Conservation (phyloP, 352 stramenopile species). For the Globisporangium paroecandrum region DNA sequence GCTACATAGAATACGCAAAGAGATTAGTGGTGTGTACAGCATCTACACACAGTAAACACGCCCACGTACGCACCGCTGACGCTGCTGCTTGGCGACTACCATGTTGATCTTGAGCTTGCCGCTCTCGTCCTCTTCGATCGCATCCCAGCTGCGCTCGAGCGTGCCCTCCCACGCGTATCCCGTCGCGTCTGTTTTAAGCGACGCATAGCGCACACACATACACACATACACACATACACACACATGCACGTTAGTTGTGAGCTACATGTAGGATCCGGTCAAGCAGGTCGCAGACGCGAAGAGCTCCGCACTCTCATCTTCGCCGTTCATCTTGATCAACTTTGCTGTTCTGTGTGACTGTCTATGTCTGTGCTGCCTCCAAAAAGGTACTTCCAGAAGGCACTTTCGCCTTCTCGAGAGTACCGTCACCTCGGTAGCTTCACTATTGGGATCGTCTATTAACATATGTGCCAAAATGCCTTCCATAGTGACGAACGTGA, state of each 20-base stretch:
- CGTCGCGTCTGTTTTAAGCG: constrained; percentile 17
- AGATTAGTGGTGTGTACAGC: neutral
- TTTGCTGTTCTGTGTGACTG: neutral
- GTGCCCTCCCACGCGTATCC: constrained; percentile 84
- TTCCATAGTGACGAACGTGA: too few relatives aligned
- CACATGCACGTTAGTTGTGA: neutral
- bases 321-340: constrained; percentile 6
- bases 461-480: too few relatives aligned
- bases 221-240: neutral
- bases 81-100: constrained; percentile 59
- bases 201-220: constrained; percentile 8
- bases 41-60: neutral
- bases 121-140: constrained; percentile 80
- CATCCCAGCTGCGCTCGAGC: constrained; percentile 84
- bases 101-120: constrained; percentile 78
- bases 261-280: neutral
- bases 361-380: neutral
- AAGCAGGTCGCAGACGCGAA: neutral
- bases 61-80: constrained; percentile 51
- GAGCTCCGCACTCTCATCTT: constrained; percentile 16
- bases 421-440: too few relatives aligned
- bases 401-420: too few relatives aligned
- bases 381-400: neutral
- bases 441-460: too few relatives aligned
- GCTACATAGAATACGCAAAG: constrained; percentile 21